Conservation (phyloP, 1,284 basidiomycete genomes). For the Ustilago tritici region DNA sequence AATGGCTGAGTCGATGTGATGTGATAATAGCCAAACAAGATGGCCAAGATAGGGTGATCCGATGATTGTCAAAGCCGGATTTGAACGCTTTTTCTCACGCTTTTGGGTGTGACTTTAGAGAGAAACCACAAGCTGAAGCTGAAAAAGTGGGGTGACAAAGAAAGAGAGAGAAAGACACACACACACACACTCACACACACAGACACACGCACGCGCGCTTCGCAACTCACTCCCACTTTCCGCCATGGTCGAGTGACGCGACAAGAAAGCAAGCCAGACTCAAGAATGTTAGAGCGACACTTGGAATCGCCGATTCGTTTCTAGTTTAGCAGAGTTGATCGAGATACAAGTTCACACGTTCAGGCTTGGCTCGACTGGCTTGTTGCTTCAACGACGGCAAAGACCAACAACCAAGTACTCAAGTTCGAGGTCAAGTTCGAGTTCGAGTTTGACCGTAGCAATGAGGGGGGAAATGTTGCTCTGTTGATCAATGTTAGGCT, state of each 20-base stretch:
- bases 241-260: conserved; percentile 4
- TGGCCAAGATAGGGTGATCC: background rate
- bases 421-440: too few species aligned
- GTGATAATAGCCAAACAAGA: conserved; percentile 1
- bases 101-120: conserved; percentile 3
- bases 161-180: background rate
- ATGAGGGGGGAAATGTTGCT: too few species aligned
- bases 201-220: background rate
- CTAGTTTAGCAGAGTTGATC: background rate
- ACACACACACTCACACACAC: background rate
- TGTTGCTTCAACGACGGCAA: too few species aligned
- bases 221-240: conserved; percentile 15
- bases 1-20: conserved; percentile 4
- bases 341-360: too few species aligned
- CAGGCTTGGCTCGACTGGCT: too few species aligned
- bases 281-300: background rate
- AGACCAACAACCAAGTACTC: too few species aligned
- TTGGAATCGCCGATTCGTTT: background rate
- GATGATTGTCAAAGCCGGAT: background rate
- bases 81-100: background rate
- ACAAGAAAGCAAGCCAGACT: background rate
- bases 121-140: background rate
- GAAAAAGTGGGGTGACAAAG: background rate
- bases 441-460: too few species aligned
- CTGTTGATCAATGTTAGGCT: too few species aligned